Conservation (phyloP, 2,329 filamentous ascomycete species). For the Fusarium setosum region DNA sequence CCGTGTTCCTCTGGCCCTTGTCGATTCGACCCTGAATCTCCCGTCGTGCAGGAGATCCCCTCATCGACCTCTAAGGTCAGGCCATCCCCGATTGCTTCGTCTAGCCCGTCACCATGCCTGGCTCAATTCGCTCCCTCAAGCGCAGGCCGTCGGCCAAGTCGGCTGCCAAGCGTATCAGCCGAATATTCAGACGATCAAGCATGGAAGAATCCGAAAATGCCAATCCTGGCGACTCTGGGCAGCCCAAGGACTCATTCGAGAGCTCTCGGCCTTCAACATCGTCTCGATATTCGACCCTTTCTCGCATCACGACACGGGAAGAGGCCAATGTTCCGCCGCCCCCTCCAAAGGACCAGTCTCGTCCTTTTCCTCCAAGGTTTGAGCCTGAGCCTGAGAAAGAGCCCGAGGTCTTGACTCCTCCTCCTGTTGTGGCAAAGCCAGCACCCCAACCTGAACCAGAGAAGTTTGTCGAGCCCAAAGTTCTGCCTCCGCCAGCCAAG, state of each 20-base stretch:
- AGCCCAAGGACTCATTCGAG: slow-evolving; percentile 22
- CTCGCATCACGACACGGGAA: slow-evolving; percentile 26
- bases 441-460: background rate
- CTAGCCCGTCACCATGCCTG: slow-evolving; percentile 14
- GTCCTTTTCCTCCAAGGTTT: slow-evolving; percentile 13
- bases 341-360: slow-evolving; percentile 17
- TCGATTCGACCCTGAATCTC: background rate
- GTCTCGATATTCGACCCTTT: slow-evolving; percentile 29
- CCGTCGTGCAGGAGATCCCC: background rate
- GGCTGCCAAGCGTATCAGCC: slow-evolving; percentile 34
- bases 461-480: slow-evolving; percentile 1
- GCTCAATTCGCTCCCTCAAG: slow-evolving; percentile 32
- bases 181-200: slow-evolving; percentile 32
- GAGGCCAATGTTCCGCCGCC: slow-evolving; percentile 6
- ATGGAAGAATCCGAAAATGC: slow-evolving; percentile 18
- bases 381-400: slow-evolving; percentile 17
- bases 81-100: background rate
- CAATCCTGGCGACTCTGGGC: background rate
- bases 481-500: background rate
- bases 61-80: too few species aligned
- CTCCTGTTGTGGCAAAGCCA: slow-evolving; percentile 8
- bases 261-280: slow-evolving; percentile 21
- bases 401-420: background rate
- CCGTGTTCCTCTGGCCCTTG: background rate
- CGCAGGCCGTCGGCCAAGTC: slow-evolving; percentile 26